Conservation (phyloP, 306 rosid genomes). For the Cercis canadensis region DNA sequence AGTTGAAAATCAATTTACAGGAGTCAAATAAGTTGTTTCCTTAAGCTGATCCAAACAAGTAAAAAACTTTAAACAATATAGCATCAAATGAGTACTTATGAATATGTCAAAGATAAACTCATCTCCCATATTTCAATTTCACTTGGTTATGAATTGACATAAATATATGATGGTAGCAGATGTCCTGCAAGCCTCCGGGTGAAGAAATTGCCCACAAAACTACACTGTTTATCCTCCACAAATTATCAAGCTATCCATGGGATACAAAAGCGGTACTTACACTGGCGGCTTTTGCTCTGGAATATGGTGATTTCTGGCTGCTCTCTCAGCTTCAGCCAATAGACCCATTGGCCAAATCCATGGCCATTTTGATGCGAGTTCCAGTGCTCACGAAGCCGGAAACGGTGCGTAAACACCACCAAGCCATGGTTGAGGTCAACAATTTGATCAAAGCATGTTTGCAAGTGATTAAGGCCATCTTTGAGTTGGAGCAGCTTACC, state of each 20-base stretch:
- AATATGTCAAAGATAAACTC: too few relatives aligned
- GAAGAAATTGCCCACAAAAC: conserved; percentile 67
- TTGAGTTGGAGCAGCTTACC: conserved; percentile 59
- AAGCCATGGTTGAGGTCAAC: conserved; percentile 55
- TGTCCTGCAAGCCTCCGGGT: conserved; percentile 66
- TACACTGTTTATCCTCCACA: conserved; percentile 54
- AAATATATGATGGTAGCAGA: conserved; percentile 33
- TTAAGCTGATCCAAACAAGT: too few relatives aligned
- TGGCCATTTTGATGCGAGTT: conserved; percentile 60
- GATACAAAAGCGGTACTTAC: conserved; percentile 77
- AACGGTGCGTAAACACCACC: conserved; percentile 57
- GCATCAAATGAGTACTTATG: too few relatives aligned
- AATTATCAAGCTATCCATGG: conserved; percentile 65
- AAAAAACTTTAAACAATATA: too few relatives aligned
- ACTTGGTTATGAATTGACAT: too few relatives aligned
- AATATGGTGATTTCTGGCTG: conserved; percentile 77
- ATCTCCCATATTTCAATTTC: too few relatives aligned
- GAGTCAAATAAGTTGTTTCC: too few relatives aligned
- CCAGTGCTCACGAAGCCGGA: too few relatives aligned
- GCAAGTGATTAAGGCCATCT: conserved; percentile 56
- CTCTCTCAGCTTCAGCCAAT: conserved; percentile 53
- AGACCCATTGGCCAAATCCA: conserved; percentile 64
- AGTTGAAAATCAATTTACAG: too few relatives aligned
- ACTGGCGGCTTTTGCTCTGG: conserved; percentile 69
- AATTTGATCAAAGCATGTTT: conserved; percentile 54